phyloP scores from a whole-genome alignment of 2,329 filamentous ascomycete species.

The Escovopsis sp. region DNA sequence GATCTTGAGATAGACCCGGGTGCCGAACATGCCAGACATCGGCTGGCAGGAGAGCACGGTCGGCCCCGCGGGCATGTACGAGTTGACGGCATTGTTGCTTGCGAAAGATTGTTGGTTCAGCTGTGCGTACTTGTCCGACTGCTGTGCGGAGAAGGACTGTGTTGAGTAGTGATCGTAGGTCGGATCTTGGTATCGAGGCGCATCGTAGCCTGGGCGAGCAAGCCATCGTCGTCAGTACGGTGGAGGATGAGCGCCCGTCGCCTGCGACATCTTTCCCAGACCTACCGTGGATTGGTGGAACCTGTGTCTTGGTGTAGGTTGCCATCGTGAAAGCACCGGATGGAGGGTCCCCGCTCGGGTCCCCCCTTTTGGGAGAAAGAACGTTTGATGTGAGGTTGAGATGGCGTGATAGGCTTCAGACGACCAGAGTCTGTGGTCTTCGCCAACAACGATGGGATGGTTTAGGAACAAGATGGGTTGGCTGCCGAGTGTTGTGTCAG shows the following conservation, averaged over 20 bases:
- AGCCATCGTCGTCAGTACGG: neutral
- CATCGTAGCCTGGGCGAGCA: slow-evolving; percentile 35
- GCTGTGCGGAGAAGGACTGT: slow-evolving; percentile 30
- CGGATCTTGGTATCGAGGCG: slow-evolving; percentile 45
- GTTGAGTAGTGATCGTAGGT: slow-evolving; percentile 36
- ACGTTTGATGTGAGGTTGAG: slow-evolving; percentile 42
- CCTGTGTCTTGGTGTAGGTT: slow-evolving; percentile 59
- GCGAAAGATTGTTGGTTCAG: slow-evolving; percentile 41
- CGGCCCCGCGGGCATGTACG: slow-evolving; percentile 46
- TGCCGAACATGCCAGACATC: slow-evolving; percentile 49
- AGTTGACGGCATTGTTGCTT: slow-evolving; percentile 46
- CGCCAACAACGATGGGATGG: slow-evolving; percentile 38
- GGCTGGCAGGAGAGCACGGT: slow-evolving; percentile 59
- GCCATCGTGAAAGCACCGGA: slow-evolving; percentile 25
- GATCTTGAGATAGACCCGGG: slow-evolving; percentile 58
- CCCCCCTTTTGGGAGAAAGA: slow-evolving; percentile 35
- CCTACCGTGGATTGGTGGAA: slow-evolving; percentile 70
- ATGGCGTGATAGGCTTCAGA: slow-evolving; percentile 39
- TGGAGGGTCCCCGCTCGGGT: slow-evolving; percentile 40
- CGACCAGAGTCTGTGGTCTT: slow-evolving; percentile 40
- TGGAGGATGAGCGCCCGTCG: no score
- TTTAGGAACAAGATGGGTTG: slow-evolving; percentile 32
- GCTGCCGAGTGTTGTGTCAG: slow-evolving; percentile 23
- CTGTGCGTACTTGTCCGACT: slow-evolving; percentile 33
- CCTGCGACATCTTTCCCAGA: slow-evolving; percentile 11